phyloP scores from a whole-genome alignment of 2,329 filamentous ascomycete species.

The Botryotinia calthae region DNA sequence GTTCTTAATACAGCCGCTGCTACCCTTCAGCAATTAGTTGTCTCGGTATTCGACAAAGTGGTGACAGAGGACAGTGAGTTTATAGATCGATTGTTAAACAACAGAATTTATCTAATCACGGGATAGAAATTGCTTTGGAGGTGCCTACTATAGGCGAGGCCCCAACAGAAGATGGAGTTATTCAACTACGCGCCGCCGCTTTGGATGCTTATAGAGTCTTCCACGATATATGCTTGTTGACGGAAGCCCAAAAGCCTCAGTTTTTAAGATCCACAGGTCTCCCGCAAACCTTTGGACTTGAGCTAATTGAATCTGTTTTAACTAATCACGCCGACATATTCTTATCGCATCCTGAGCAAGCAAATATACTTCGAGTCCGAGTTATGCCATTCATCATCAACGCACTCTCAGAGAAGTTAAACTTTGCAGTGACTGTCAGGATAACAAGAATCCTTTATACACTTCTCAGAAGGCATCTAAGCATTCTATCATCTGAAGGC shows the following conservation, averaged over 20 bases:
- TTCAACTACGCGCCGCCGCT: constrained; percentile 71
- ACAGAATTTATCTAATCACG: constrained; percentile 21
- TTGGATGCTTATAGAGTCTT: constrained; percentile 86
- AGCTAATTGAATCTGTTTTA: constrained; percentile 87
- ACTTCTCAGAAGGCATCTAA: constrained; percentile 73
- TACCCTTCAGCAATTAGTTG: constrained; percentile 91
- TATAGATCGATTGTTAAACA: background rate
- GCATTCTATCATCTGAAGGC: constrained; percentile 72
- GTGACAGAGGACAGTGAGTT: constrained; percentile 72
- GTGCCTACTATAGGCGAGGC: constrained; percentile 64
- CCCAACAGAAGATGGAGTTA: constrained; percentile 59
- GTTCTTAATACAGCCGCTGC: constrained; percentile 95
- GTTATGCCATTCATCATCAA: constrained; percentile 82
- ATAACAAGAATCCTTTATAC: constrained; percentile 81
- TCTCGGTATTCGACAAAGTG: constrained; percentile 91
- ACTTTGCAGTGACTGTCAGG: constrained; percentile 79
- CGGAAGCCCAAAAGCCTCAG: constrained; percentile 78
- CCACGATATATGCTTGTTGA: constrained; percentile 83
- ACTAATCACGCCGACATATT: constrained; percentile 83
- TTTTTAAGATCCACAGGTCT: constrained; percentile 78
- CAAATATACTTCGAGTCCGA: constrained; percentile 70
- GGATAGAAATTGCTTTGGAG: constrained; percentile 43
- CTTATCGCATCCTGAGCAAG: constrained; percentile 73
- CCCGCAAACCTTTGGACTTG: constrained; percentile 79
- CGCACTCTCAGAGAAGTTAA: constrained; percentile 71